Percentiles rank a stretch among this genome's conserved stretches.
Conservation (phyloP, 2,329 filamentous ascomycete species). For the Mollisiaceae sp. region DNA sequence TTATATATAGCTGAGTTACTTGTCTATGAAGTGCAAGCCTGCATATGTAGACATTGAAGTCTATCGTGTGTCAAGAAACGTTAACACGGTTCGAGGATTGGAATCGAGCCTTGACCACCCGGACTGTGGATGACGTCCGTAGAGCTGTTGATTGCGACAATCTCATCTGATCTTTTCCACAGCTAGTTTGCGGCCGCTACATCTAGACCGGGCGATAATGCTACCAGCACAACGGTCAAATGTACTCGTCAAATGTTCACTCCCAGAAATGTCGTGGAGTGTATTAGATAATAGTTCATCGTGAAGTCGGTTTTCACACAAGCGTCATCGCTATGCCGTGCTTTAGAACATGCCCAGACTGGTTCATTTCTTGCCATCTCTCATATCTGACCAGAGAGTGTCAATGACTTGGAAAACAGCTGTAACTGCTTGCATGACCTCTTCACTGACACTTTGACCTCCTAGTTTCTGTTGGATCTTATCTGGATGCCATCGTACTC, state of each 20-base stretch:
- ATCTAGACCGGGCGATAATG: not conserved
- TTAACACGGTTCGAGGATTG: too few species aligned
- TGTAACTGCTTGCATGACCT: conserved; percentile 79
- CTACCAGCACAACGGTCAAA: not conserved
- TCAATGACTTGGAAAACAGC: conserved; percentile 93
- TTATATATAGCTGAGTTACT: too few species aligned
- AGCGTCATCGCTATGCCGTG: conserved; percentile 32
- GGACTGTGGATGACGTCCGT: too few species aligned
- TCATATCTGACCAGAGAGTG: conserved; percentile 70
- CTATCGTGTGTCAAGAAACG: too few species aligned
- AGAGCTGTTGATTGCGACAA: too few species aligned
- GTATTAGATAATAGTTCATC: not conserved
- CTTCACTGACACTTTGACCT: conserved; percentile 68
- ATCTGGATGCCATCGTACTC: conserved; percentile 95
- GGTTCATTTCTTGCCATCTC: conserved; percentile 31
- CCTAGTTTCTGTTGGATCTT: conserved; percentile 93
- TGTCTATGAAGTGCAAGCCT: too few species aligned
- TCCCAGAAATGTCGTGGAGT: not conserved
- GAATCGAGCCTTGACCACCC: too few species aligned
- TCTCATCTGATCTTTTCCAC: not conserved
- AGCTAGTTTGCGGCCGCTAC: not conserved
- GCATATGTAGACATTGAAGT: too few species aligned
- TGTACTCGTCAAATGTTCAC: not conserved
- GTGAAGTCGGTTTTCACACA: not conserved
- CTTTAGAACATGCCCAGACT: not conserved